Evolutionary conservation across 2,329 filamentous ascomycete genomes (phyloP).

Genomic region (Xylariaceae sp.): DNA sequence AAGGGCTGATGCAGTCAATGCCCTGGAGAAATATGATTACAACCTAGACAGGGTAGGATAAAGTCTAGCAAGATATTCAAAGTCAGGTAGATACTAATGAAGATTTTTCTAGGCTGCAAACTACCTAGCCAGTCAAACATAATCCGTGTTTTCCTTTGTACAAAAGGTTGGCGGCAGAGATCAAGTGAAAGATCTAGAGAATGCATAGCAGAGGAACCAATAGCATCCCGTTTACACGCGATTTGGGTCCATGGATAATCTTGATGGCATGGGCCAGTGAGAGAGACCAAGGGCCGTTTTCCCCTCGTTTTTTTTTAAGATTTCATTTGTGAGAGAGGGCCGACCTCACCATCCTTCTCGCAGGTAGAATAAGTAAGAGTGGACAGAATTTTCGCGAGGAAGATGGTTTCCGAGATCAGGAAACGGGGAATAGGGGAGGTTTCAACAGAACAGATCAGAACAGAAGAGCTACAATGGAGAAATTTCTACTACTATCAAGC

Average conservation of each 20-base stretch:
- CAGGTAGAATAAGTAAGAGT: background rate
- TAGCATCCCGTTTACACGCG: background rate
- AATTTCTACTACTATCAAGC: background rate
- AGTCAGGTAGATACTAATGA: slow-evolving; percentile 20
- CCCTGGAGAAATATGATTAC: slow-evolving; percentile 92
- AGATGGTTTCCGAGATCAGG: slow-evolving; percentile 4
- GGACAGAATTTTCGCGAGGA: background rate
- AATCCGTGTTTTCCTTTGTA: slow-evolving; percentile 11
- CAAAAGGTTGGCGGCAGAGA: slow-evolving; percentile 6
- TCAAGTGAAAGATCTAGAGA: slow-evolving; percentile 1
- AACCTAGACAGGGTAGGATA: slow-evolving; percentile 81
- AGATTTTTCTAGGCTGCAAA: slow-evolving; percentile 45
- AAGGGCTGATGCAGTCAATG: slow-evolving; percentile 65
- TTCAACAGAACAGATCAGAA: slow-evolving; percentile 1
- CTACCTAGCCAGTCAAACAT: slow-evolving; percentile 51
- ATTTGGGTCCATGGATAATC: slow-evolving; percentile 19
- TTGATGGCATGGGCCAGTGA: slow-evolving; percentile 26
- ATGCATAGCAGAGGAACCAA: slow-evolving; percentile 1
- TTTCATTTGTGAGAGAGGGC: slow-evolving; percentile 3
- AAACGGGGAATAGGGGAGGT: background rate
- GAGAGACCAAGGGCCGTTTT: slow-evolving; percentile 5
- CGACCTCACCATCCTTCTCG: slow-evolving; percentile 2
- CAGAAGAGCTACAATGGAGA: background rate
- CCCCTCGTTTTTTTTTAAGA: slow-evolving; percentile 9
- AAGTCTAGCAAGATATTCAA: slow-evolving; percentile 13